Evolutionary conservation across 2,329 filamentous ascomycete genomes (phyloP), one percentile per base, ranked within the genome.

Genomic region (Chrysoporthe puriensis): DNA sequence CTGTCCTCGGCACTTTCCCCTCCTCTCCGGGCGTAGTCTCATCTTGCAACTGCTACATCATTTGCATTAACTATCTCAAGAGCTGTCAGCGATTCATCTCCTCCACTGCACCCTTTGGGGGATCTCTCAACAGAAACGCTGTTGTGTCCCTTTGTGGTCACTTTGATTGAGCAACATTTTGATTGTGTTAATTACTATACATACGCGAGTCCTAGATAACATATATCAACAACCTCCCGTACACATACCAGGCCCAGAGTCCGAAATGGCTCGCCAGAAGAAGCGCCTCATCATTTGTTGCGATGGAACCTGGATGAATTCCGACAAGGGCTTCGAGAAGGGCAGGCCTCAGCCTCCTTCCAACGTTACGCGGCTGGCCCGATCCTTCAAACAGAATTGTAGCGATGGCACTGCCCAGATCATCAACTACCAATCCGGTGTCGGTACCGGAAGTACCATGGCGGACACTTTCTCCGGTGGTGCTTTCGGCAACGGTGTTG

Each of bases 401-500:
- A 77, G 74, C 44, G 84, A 88, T 73, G 84, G 83, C 43, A 83
- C 78, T 21, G 79, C 86, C 54, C 87, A 89, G 74, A 83, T 89
- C 70, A 84, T 89, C 66, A 85, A 83, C 72, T 90, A 90, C 73
- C 85, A 88, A 73, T 85, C 85, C 9, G 87, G 87, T 26, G 85
- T 89, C 40, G 87, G 87, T 18, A 86, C 85, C 3, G 83, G 82
- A 1, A 81, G 81, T 70, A 82, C 81, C 57, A 70, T 80, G 42
- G 65, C 86, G n/a, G 84, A 86, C 66, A 79, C 79, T 57, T 70
- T 88, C 18, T 81, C 82, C 0, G 85, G 86, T 6, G 86, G 86
- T 56, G 83, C 84, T 2, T 86, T 88, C 72, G 85, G 86, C 2
- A 75, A 80, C 18, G 85, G 86, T 1, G 82, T 88, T 54, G 79